phyloP scores from a whole-genome alignment of 208 protist species.

The Naegleria gruberi region DNA sequence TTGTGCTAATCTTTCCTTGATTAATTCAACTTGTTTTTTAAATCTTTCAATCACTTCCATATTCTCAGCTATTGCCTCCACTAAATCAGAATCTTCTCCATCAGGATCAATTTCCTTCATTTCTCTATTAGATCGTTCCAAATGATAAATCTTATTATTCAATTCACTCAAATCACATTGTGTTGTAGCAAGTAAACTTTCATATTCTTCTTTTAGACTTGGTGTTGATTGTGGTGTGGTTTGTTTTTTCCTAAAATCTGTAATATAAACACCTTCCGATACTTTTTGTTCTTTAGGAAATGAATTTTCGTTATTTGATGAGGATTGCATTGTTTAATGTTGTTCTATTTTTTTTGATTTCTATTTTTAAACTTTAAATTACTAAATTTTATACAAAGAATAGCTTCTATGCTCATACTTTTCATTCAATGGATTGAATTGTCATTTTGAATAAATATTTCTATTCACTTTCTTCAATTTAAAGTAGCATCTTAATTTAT shows the following conservation, averaged over 20 bases:
- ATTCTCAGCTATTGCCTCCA: neutral
- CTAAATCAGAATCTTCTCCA: conserved; percentile 1
- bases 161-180: neutral
- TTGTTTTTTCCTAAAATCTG: neutral
- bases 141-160: neutral
- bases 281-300: neutral
- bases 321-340: neutral
- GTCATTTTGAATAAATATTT: no score
- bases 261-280: neutral
- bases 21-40: neutral
- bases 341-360: neutral
- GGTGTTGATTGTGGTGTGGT: neutral
- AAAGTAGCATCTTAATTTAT: no score
- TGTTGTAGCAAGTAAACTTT: neutral
- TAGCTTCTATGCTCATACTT: no score
- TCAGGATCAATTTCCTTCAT: conserved; percentile 12
- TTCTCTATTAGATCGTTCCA: conserved; percentile 25
- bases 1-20: neutral
- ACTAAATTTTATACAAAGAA: no score
- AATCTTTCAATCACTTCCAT: neutral
- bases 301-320: no score
- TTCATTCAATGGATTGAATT: no score
- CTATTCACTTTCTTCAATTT: no score
- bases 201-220: neutral
- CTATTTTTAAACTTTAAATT: neutral